phyloP scores from a whole-genome alignment of 2,329 filamentous ascomycete genomes.

The Fusarium solani-melongenae region DNA sequence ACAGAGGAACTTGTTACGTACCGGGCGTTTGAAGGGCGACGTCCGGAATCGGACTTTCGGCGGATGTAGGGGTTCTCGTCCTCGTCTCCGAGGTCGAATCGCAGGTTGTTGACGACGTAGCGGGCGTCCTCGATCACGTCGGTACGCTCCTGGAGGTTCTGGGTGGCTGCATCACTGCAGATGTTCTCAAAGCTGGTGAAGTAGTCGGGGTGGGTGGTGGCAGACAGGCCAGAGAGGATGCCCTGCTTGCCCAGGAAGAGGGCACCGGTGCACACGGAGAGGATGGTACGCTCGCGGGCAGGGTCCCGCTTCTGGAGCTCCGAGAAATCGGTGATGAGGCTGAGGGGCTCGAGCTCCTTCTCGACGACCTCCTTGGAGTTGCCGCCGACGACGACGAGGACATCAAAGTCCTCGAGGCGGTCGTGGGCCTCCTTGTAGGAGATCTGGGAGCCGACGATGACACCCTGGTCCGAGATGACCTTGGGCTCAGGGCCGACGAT shows the following conservation, averaged over 20 bases:
- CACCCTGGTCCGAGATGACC: slow-evolving; percentile 70
- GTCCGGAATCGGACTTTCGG: slow-evolving; percentile 74
- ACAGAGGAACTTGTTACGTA: slow-evolving; percentile 52
- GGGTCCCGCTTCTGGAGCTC: slow-evolving; percentile 85
- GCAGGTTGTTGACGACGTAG: slow-evolving; percentile 92
- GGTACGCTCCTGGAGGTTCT: slow-evolving; percentile 79
- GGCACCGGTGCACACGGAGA: slow-evolving; percentile 83
- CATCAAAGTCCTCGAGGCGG: slow-evolving; percentile 78
- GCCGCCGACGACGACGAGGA: slow-evolving; percentile 82
- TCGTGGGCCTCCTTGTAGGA: slow-evolving; percentile 83
- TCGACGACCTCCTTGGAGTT: slow-evolving; percentile 72
- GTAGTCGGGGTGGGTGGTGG: slow-evolving; percentile 85
- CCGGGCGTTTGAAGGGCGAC: slow-evolving; percentile 70
- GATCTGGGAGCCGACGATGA: slow-evolving; percentile 79
- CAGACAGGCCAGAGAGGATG: slow-evolving; percentile 80
- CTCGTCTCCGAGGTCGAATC: slow-evolving; percentile 84
- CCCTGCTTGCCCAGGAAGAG: slow-evolving; percentile 82
- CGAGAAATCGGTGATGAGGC: slow-evolving; percentile 79
- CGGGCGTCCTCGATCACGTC: slow-evolving; percentile 84
- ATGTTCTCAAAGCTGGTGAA: slow-evolving; percentile 84
- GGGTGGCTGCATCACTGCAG: slow-evolving; percentile 78
- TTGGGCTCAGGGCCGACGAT: slow-evolving; percentile 64
- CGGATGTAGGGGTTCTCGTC: slow-evolving; percentile 88
- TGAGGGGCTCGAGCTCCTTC: slow-evolving; percentile 74
- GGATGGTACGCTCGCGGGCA: slow-evolving; percentile 80